Evolutionary conservation across 2,329 filamentous ascomycete species (phyloP).

Genomic region (Fragosphaeria purpurea): DNA sequence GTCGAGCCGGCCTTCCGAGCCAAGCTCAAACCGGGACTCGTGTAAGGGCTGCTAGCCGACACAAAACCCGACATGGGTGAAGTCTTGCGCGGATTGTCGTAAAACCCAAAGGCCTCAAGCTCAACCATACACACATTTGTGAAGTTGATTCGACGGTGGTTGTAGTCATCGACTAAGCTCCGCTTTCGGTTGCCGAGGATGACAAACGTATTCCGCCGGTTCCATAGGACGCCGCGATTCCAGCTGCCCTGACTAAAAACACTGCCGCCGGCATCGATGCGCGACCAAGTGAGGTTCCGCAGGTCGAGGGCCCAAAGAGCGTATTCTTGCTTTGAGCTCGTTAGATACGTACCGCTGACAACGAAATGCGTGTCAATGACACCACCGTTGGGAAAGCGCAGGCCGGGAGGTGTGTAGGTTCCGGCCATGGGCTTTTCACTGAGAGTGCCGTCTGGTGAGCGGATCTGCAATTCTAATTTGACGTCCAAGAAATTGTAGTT

Average conservation of each 20-base stretch:
- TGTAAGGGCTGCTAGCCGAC: constrained; percentile 68
- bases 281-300: constrained; percentile 80
- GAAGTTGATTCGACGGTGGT: constrained; percentile 95
- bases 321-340: constrained; percentile 96
- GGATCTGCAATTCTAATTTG: constrained; percentile 85
- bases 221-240: constrained; percentile 93
- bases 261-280: constrained; percentile 87
- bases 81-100: constrained; percentile 81
- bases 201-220: constrained; percentile 86
- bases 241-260: constrained; percentile 96
- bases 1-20: constrained; percentile 53
- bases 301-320: constrained; percentile 92
- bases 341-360: constrained; percentile 93
- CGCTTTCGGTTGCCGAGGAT: constrained; percentile 89
- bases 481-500: constrained; percentile 99
- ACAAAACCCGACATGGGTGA: constrained; percentile 72
- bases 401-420: constrained; percentile 75
- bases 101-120: constrained; percentile 91
- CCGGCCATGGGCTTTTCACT: constrained; percentile 84
- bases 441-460: constrained; percentile 71
- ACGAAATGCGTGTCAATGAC: constrained; percentile 95
- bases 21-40: constrained; percentile 43
- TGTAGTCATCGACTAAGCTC: constrained; percentile 94
- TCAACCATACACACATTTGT: constrained; percentile 95
- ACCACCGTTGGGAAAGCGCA: constrained; percentile 92